phyloP scores from a whole-genome alignment of 345 rosid genomes.

The Populus davidiana region DNA sequence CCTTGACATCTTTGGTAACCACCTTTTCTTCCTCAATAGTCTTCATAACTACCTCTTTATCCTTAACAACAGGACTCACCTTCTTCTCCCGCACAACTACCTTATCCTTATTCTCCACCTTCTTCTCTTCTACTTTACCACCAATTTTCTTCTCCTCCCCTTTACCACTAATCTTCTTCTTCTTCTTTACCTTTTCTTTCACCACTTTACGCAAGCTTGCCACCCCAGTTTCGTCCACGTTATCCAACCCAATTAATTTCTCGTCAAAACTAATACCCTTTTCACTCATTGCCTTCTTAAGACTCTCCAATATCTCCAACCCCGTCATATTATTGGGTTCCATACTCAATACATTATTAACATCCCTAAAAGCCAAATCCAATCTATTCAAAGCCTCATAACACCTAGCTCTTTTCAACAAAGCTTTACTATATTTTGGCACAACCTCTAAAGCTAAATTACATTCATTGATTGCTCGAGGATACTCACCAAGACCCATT shows the following conservation, averaged over 20 bases:
- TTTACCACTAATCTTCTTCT: constrained; percentile 9
- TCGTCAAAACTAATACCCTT: constrained; percentile 70
- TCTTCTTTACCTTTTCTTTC: constrained; percentile 71
- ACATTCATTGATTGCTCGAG: constrained; percentile 84
- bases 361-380: constrained; percentile 91
- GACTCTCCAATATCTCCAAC: constrained; percentile 62
- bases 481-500: constrained; percentile 93
- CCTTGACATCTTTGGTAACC: constrained; percentile 39
- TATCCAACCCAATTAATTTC: constrained; percentile 51
- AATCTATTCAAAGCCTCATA: constrained; percentile 79
- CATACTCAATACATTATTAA: constrained; percentile 61
- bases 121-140: constrained; percentile 27
- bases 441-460: constrained; percentile 84
- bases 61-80: constrained; percentile 32
- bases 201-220: constrained; percentile 47
- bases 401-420: constrained; percentile 78
- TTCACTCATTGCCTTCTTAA: constrained; percentile 57
- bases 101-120: constrained; percentile 25
- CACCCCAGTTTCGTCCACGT: constrained; percentile 31
- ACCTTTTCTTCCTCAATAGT: constrained; percentile 44
- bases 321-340: constrained; percentile 81
- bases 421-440: constrained; percentile 83
- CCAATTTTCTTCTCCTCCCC: constrained; percentile 24
- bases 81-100: constrained; percentile 39
- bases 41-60: constrained; percentile 52